A percentile compares a stretch with the other conserved stretches of the same genome.
Conservation (phyloP, 352 stramenopile genomes). For the Phytophthora pini region DNA sequence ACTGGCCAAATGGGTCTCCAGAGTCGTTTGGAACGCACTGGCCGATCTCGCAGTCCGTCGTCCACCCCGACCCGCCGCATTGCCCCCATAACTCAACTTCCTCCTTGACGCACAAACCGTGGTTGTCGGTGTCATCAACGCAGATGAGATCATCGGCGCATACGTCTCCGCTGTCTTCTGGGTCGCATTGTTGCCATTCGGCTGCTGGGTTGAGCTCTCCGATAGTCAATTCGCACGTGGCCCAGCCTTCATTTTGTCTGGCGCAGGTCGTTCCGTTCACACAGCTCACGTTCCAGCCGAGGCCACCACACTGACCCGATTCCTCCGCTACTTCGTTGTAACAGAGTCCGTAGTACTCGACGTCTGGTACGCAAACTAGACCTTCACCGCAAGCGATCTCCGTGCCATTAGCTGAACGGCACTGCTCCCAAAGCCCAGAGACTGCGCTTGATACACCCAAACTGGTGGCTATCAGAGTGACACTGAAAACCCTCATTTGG, state of each 20-base stretch:
- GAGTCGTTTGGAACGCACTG: slow-evolving; percentile 27
- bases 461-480: neutral
- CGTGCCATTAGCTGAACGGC: slow-evolving; percentile 22
- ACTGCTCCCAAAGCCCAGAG: slow-evolving; percentile 23
- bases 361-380: slow-evolving; percentile 24
- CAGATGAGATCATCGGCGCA: slow-evolving; percentile 32
- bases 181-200: slow-evolving; percentile 30
- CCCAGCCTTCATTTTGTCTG: slow-evolving; percentile 29
- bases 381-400: slow-evolving; percentile 14
- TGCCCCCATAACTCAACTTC: slow-evolving; percentile 31
- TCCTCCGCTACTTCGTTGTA: slow-evolving; percentile 20
- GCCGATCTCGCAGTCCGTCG: slow-evolving; percentile 21
- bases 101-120: slow-evolving; percentile 35
- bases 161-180: slow-evolving; percentile 12
- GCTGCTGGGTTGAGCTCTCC: neutral
- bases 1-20: too few species aligned
- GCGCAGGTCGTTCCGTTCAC: slow-evolving; percentile 23
- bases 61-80: slow-evolving; percentile 39
- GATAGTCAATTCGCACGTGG: slow-evolving; percentile 16
- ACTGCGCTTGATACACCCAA: slow-evolving; percentile 3
- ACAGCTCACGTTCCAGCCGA: slow-evolving; percentile 30
- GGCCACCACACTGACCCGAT: slow-evolving; percentile 20
- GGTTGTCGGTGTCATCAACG: slow-evolving; percentile 35
- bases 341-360: slow-evolving; percentile 29
- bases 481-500: slow-evolving; percentile 7